Conservation (phyloP, 805 yeast species). For the Pichia exigua region DNA sequence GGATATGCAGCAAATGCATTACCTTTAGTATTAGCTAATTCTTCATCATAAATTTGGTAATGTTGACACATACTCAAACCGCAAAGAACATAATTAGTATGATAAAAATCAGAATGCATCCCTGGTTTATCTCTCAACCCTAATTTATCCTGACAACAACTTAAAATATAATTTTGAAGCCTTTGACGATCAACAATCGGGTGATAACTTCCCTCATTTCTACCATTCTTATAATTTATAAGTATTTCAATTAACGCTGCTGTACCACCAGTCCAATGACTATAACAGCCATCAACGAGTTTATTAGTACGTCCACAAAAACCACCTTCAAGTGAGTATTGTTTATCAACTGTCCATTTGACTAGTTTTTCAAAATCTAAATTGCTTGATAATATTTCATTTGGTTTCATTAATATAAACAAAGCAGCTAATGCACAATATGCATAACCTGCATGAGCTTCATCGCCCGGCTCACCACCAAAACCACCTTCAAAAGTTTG, state of each 20-base stretch:
- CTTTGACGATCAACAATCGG: slow-evolving; percentile 44
- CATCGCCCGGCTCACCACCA: slow-evolving; percentile 74
- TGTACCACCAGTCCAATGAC: slow-evolving; percentile 90
- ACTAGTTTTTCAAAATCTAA: slow-evolving; percentile 42
- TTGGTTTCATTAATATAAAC: slow-evolving; percentile 37
- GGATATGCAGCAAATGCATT: slow-evolving; percentile 16
- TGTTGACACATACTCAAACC: slow-evolving; percentile 65
- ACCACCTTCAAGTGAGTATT: slow-evolving; percentile 73
- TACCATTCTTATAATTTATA: slow-evolving; percentile 40
- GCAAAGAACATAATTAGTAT: slow-evolving; percentile 73
- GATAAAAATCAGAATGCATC: slow-evolving; percentile 74
- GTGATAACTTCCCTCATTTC: background rate
- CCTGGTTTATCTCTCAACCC: slow-evolving; percentile 91
- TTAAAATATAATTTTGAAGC: slow-evolving; percentile 56
- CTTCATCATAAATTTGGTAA: slow-evolving; percentile 22
- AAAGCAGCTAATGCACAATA: slow-evolving; percentile 76
- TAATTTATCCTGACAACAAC: slow-evolving; percentile 54
- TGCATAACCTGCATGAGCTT: slow-evolving; percentile 97
- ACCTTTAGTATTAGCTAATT: slow-evolving; percentile 11
- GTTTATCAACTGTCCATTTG: slow-evolving; percentile 68
- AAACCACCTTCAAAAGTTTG: slow-evolving; percentile 97
- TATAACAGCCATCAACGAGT: slow-evolving; percentile 91
- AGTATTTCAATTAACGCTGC: slow-evolving; percentile 56
- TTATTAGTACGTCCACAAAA: slow-evolving; percentile 86
- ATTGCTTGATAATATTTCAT: slow-evolving; percentile 21